Evolutionary conservation across 495 filamentous ascomycete species (phyloP), one percentile per base, ranked within the genome.

Genomic region (Lepidopterella palustris): DNA sequence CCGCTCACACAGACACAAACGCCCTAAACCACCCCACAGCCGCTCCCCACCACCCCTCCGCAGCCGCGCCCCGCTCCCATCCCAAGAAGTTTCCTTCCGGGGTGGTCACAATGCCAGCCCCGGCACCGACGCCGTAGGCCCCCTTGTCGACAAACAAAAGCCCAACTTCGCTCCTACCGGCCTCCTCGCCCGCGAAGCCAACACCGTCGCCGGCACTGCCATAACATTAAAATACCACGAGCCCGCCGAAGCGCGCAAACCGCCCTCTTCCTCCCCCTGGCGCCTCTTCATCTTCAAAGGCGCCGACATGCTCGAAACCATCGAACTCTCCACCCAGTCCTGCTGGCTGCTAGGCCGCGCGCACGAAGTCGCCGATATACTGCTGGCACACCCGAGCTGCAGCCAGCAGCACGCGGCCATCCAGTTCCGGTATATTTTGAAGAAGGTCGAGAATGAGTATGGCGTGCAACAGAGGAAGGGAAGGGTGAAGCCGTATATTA

Each of bases 201-300:
- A 97, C 70, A 87, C 89, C 1, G 78, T 96, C 5, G 80, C 52
- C 60, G 84, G 84, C n/a, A 71, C 72, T 35, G 77, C 79, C 24
- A 82, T 95, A 47, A 85, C 89, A 2, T 77, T 99, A 21, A 97
- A 97, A 77, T 97, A 99, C 76, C 85, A 96, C 72, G 93, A 99
- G 73, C 93, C 93, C 4, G 78, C 90, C 20, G 93, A 97, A 74
- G 87, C 91, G 21, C 88, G 93, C 56, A 95, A 95, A 57, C 89
- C 93, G 0, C 82, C 92, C 0, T 66, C 85, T 0, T 85, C 85
- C 48, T 82, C 90, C 63, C 76, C 82, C 31, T 97, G 91, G 90
- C 87, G 89, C 40, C 74, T 99, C 29, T 99, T 95, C 69, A 82
- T 96, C 18, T 99, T 99, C 81, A 96, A 96, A 69, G 87, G 85